phyloP scores from a whole-genome alignment of 2,329 filamentous ascomycete genomes.

The Plenodomus lindquistii region DNA sequence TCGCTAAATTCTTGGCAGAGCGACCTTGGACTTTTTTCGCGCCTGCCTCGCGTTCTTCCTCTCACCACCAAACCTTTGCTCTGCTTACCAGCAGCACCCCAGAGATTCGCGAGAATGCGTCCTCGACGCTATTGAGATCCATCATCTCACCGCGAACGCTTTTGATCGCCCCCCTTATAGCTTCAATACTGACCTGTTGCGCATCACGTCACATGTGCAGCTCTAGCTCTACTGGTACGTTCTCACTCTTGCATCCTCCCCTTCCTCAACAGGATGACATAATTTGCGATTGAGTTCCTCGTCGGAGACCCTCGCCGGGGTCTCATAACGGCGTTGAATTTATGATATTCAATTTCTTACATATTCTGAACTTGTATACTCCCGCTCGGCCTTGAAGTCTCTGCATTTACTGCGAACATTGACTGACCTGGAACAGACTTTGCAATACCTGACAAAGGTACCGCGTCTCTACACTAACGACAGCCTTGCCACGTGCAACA shows the following conservation, averaged over 20 bases:
- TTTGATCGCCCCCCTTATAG: not conserved
- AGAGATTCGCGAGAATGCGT: not conserved
- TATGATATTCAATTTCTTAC: constrained; percentile 97
- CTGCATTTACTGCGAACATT: not conserved
- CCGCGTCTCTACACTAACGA: not conserved
- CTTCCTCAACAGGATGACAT: constrained; percentile 73
- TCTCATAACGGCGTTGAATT: constrained; percentile 73
- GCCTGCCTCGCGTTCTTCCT: not conserved
- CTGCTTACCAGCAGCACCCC: not conserved
- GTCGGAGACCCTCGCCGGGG: constrained; percentile 91
- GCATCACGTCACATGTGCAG: constrained; percentile 2
- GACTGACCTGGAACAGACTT: not conserved
- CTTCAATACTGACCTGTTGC: not conserved
- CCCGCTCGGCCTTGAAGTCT: not conserved
- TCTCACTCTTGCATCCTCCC: constrained; percentile 3
- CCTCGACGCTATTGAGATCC: not conserved
- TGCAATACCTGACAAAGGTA: constrained; percentile 16
- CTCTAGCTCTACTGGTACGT: constrained; percentile 25
- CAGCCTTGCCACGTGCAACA: not conserved
- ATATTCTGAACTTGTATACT: constrained; percentile 78
- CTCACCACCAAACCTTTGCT: not conserved
- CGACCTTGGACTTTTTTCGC: constrained; percentile 5
- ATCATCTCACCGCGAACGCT: not conserved
- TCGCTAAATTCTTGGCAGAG: constrained; percentile 12
- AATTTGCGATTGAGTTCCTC: constrained; percentile 98